Conservation (phyloP, 2,329 filamentous ascomycete species). For the Juglanconis sp. region DNA sequence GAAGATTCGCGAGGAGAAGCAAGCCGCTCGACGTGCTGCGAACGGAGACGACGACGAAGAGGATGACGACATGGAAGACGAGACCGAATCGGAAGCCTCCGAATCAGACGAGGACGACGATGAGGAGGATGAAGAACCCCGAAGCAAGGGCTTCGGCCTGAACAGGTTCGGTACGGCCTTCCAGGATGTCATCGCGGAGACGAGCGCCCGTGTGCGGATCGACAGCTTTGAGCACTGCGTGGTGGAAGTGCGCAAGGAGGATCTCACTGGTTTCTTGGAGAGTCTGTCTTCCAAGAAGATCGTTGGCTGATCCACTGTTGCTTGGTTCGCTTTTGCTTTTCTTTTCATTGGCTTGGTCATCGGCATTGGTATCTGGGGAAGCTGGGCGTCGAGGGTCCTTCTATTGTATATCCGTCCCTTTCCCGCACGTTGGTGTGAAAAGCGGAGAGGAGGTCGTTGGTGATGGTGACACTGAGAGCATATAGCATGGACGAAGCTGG, state of each 20-base stretch:
- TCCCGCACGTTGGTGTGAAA: not conserved
- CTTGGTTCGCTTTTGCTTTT: not conserved
- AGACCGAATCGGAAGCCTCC: slow-evolving; percentile 41
- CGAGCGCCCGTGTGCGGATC: slow-evolving; percentile 82
- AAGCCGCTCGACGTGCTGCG: slow-evolving; percentile 52
- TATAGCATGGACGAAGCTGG: not conserved
- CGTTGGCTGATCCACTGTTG: slow-evolving; percentile 48
- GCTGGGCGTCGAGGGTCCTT: slow-evolving; percentile 13
- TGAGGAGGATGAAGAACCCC: slow-evolving; percentile 49
- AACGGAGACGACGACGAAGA: slow-evolving; percentile 38
- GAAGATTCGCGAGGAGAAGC: slow-evolving; percentile 59
- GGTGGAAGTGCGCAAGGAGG: slow-evolving; percentile 96
- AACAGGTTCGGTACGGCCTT: slow-evolving; percentile 95
- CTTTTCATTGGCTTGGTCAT: not conserved
- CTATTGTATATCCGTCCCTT: slow-evolving; percentile 2
- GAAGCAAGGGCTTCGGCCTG: slow-evolving; percentile 66
- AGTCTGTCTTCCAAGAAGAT: slow-evolving; percentile 88
- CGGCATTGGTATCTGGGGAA: slow-evolving; percentile 5
- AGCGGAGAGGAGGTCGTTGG: not conserved
- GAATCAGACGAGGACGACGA: slow-evolving; percentile 43
- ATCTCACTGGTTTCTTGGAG: slow-evolving; percentile 86
- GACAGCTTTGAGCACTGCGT: slow-evolving; percentile 98
- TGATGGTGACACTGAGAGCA: not conserved
- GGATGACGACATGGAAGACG: slow-evolving; percentile 47
- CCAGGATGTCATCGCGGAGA: slow-evolving; percentile 90